A percentile compares a stretch with the other conserved stretches of the same genome.
Evolutionary conservation across 2,329 filamentous ascomycete species (phyloP).

Genomic region (Rosellinia necatrix): DNA sequence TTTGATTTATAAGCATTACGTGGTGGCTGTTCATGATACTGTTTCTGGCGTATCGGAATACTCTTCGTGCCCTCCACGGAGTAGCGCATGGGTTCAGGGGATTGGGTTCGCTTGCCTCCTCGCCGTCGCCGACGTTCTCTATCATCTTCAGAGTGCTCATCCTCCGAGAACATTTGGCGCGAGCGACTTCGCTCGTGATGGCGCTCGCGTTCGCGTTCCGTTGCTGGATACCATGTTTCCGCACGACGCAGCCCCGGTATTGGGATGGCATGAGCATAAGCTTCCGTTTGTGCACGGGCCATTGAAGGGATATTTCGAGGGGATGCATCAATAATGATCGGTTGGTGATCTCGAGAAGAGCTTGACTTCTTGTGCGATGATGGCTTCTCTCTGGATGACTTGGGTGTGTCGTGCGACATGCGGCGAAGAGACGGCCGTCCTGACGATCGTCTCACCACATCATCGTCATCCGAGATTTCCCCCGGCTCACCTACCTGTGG

Average conservation of each 20-base stretch:
- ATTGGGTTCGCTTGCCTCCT: constrained; percentile 32
- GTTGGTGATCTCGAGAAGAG: constrained; percentile 31
- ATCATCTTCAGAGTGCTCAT: constrained; percentile 37
- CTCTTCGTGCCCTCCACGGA: constrained; percentile 19
- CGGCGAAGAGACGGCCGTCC: constrained; percentile 32
- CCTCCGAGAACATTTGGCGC: constrained; percentile 22
- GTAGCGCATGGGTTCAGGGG: constrained; percentile 32
- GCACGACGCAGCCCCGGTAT: constrained; percentile 29
- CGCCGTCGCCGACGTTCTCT: constrained; percentile 32
- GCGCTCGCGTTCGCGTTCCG: constrained; percentile 31
- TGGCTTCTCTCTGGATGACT: constrained; percentile 38
- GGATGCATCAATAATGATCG: constrained; percentile 32
- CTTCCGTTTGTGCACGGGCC: constrained; percentile 35
- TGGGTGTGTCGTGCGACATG: constrained; percentile 38
- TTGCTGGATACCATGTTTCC: constrained; percentile 31
- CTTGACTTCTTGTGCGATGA: constrained; percentile 37
- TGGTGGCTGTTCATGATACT: constrained; percentile 23
- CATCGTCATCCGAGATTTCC: constrained; percentile 36
- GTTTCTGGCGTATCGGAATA: constrained; percentile 25
- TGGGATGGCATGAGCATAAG: constrained; percentile 31
- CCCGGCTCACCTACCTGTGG: constrained; percentile 25
- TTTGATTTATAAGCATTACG: constrained; percentile 24
- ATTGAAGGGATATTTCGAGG: constrained; percentile 25
- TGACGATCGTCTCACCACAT: constrained; percentile 33
- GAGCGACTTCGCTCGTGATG: constrained; percentile 29